phyloP scores from a whole-genome alignment of 108 stramenopile species.

The Nannochloropsis gaditana region DNA sequence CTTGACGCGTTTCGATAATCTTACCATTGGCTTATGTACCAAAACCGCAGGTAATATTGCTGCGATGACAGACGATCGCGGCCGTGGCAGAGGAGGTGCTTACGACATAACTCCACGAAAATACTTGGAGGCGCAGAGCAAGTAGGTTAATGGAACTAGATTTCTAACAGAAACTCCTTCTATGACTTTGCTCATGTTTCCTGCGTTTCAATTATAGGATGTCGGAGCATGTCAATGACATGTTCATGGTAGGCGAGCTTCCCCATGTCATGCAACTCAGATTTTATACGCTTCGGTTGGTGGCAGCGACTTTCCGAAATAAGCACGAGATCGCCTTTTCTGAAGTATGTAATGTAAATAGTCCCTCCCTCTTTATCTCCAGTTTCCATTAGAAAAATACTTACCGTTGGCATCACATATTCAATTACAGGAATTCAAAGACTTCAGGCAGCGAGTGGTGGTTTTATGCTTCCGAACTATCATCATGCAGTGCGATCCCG shows the following conservation, averaged over 20 bases:
- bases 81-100: background rate
- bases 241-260: background rate
- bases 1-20: too few relatives aligned
- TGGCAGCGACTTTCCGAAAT: background rate
- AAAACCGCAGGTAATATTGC: background rate
- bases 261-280: background rate
- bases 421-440: background rate
- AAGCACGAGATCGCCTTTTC: background rate
- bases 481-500: slow-evolving; percentile 5
- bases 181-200: background rate
- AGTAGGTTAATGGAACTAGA: background rate
- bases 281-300: background rate
- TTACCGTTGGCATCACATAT: too few relatives aligned
- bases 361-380: background rate
- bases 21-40: too few relatives aligned
- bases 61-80: background rate
- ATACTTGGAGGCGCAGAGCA: background rate
- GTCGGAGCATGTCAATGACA: background rate
- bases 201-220: background rate
- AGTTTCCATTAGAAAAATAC: background rate
- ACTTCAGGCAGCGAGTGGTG: slow-evolving; percentile 3
- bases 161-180: background rate
- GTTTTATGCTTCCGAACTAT: background rate
- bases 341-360: background rate
- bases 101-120: background rate